Evolutionary conservation across 2,329 filamentous ascomycete genomes (phyloP).

Genomic region (Emmonsiellopsis sp.): DNA sequence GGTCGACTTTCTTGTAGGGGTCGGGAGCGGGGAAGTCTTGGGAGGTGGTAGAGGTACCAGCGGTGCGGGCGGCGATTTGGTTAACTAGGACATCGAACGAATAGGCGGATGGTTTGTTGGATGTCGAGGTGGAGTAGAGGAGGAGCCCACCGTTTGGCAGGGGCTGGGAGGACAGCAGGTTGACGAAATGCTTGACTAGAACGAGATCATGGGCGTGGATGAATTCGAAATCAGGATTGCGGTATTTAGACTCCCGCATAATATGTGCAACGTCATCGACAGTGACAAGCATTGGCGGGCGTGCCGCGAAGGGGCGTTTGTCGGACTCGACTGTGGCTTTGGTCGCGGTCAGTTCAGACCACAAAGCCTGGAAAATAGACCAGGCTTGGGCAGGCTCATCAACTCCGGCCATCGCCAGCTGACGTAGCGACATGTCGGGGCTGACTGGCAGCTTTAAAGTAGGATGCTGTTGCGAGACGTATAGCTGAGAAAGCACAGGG

Average conservation of each 20-base stretch:
- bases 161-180: conserved; percentile 45
- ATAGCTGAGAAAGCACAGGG: conserved; percentile 47
- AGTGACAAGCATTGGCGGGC: conserved; percentile 60
- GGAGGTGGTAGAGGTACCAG: conserved; percentile 24
- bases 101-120: conserved; percentile 56
- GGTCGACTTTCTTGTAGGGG: conserved; percentile 45
- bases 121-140: conserved; percentile 62
- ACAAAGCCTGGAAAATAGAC: conserved; percentile 70
- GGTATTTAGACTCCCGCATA: conserved; percentile 71
- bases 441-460: conserved; percentile 52
- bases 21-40: conserved; percentile 38
- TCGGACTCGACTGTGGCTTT: conserved; percentile 33
- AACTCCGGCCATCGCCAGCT: conserved; percentile 59
- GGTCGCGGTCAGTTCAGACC: conserved; percentile 61
- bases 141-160: conserved; percentile 69
- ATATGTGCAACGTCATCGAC: conserved; percentile 73
- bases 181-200: conserved; percentile 64
- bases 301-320: conserved; percentile 29
- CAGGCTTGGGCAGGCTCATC: conserved; percentile 69
- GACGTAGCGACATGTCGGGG: conserved; percentile 51
- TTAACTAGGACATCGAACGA: conserved; percentile 60
- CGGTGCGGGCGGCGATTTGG: conserved; percentile 37
- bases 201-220: conserved; percentile 82
- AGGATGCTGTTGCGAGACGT: conserved; percentile 45
- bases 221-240: conserved; percentile 56